Conservation (phyloP, 495 filamentous ascomycete species). For the Tuber brumale region DNA sequence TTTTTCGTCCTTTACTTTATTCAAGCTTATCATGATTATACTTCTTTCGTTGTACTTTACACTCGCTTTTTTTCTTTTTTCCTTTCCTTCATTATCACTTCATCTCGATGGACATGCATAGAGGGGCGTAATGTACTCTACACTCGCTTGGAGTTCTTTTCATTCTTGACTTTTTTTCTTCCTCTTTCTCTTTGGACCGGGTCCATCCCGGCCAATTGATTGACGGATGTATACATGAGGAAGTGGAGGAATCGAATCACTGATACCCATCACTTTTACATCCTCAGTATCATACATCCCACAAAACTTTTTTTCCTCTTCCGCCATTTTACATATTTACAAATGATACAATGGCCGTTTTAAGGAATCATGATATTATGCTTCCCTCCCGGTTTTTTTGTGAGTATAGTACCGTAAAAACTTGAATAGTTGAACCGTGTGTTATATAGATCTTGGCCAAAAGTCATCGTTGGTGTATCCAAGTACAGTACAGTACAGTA, state of each 20-base stretch:
- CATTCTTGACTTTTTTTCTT: neutral
- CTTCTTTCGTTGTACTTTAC: conserved; percentile 34
- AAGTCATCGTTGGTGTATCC: too few species aligned
- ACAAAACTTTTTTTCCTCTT: neutral
- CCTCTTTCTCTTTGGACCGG: neutral
- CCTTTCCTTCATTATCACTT: neutral
- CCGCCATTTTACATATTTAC: neutral
- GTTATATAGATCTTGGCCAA: too few species aligned
- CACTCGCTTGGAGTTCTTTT: neutral
- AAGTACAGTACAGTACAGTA: too few species aligned
- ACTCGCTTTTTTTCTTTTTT: conserved; percentile 24
- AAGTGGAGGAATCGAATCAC: neutral
- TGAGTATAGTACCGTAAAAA: too few species aligned
- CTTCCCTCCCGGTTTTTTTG: too few species aligned
- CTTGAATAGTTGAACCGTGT: too few species aligned
- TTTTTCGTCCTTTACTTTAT: neutral
- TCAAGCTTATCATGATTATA: conserved; percentile 7
- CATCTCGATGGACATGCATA: neutral
- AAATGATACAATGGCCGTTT: neutral
- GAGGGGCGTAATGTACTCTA: neutral
- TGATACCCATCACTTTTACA: neutral
- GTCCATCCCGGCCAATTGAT: neutral
- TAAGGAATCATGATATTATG: too few species aligned
- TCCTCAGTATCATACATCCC: neutral
- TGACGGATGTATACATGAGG: neutral